These are phyloP conservation scores for Thuidium tamariscinum DNA, from an alignment of 225 moss, liverwort and hornwort species.

Conservation along the genomic window DNA sequence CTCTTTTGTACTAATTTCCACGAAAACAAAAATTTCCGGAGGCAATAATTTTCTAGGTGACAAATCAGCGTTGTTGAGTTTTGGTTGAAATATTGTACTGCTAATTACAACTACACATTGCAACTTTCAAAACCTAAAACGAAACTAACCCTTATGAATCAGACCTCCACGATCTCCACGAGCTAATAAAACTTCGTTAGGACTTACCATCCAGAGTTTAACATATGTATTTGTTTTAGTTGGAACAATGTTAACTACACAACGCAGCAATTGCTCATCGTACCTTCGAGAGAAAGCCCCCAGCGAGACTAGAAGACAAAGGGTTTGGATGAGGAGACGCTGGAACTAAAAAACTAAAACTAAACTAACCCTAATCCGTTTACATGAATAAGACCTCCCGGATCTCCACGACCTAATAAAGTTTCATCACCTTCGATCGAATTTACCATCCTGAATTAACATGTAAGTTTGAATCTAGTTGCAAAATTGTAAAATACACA, in stretches of 20 bases:
- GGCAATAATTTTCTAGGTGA: neutral
- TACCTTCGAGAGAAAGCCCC: constrained; percentile 12
- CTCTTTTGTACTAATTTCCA: neutral
- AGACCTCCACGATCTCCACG: neutral
- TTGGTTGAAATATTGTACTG: neutral
- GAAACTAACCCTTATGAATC: neutral
- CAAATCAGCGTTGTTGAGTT: neutral
- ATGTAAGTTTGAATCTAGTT: no score
- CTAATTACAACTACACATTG: neutral
- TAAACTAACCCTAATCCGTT: neutral
- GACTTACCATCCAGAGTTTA: neutral
- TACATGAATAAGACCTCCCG: neutral
- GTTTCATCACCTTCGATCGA: neutral
- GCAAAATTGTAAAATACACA: neutral
- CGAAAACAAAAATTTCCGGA: neutral
- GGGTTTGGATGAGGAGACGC: neutral
- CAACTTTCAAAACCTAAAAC: neutral
- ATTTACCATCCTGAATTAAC: neutral
- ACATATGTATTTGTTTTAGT: neutral
- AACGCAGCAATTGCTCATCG: neutral
- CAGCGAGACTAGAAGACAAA: neutral
- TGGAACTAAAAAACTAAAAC: neutral
- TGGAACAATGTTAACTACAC: neutral
- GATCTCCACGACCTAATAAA: neutral
- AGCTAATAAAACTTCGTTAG: neutral